Evolutionary conservation across 2,329 filamentous ascomycete genomes (phyloP), one percentile per base, ranked within the genome.

Genomic region (Trichophyton mentagrophytes): DNA sequence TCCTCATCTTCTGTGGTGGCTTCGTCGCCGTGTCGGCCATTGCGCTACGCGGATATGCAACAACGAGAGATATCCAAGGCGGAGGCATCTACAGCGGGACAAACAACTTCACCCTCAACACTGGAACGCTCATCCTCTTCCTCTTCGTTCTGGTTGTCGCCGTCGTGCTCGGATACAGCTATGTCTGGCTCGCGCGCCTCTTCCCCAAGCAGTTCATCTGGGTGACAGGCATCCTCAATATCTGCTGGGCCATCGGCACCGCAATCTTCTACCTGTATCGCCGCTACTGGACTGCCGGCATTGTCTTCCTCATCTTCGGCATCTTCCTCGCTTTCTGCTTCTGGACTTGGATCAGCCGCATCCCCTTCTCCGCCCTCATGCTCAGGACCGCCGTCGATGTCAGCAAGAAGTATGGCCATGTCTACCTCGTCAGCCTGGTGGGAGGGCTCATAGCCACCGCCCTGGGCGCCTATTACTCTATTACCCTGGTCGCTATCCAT

Each of bases 141-240:
- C 90, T 25, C 49, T 55, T 55, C 25, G 49, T 55, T 13, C 25
- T 36, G 15, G 49, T 27, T 25, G 49, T 55, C 44, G 88, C 90
- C 3, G 79, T 91, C 22, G 80, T 89, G 1, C 77, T 96, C 47
- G 91, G 88, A 40, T 88, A 84, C 69, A 79, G 76, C 22, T 97
- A 96, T 71, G 84, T 96, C 67, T 83, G 84, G 73, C 72, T 85
- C 1, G 88, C 89, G 5, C 84, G 90, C 60, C 76, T 82, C 55
- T 92, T 92, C 65, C 90, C 91, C 2, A 95, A 93, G 75, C 83
- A 89, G 69, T 90, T 96, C 67, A 95, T 96, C 70, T 96, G 90
- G 89, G 82, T 90, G 44, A 95, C 90, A 0, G 90, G 89, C 11
- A 92, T 96, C 58, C 78, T 95, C 61, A 95, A 96, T 72, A 87